Evolutionary conservation across 176 grass and related monocot species (phyloP).

Genomic region (Triticum turgidum): DNA sequence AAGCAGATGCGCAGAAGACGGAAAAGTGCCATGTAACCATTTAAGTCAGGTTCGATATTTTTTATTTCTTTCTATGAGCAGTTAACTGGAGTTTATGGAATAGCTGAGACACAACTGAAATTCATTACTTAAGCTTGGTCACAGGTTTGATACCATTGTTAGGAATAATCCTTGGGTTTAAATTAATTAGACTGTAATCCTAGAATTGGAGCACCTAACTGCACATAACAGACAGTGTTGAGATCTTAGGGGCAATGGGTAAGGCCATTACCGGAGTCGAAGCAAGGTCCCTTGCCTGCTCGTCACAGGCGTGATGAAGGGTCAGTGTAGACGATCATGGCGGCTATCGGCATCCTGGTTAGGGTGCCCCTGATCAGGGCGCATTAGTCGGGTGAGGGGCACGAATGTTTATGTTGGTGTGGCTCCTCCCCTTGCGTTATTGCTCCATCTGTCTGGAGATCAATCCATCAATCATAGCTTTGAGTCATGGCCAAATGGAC

Average conservation of each 20-base stretch:
- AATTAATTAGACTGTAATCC: background rate
- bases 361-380: no score
- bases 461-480: background rate
- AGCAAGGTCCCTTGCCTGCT: background rate
- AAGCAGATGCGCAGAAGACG: constrained; percentile 61
- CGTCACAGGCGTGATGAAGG: background rate
- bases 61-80: constrained; percentile 16
- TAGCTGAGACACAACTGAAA: constrained; percentile 73
- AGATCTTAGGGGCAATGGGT: background rate
- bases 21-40: constrained; percentile 62
- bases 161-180: background rate
- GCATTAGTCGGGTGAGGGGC: no score
- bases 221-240: background rate
- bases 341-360: background rate
- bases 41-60: background rate
- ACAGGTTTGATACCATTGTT: constrained; percentile 41
- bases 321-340: background rate
- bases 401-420: no score
- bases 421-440: no score
- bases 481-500: background rate
- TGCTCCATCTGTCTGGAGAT: background rate
- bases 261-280: background rate
- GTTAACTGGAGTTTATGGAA: constrained; percentile 56
- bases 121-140: constrained; percentile 86
- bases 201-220: background rate